Evolutionary conservation across 2,329 filamentous ascomycete species (phyloP).

Genomic region (Aureobasidium sp.): DNA sequence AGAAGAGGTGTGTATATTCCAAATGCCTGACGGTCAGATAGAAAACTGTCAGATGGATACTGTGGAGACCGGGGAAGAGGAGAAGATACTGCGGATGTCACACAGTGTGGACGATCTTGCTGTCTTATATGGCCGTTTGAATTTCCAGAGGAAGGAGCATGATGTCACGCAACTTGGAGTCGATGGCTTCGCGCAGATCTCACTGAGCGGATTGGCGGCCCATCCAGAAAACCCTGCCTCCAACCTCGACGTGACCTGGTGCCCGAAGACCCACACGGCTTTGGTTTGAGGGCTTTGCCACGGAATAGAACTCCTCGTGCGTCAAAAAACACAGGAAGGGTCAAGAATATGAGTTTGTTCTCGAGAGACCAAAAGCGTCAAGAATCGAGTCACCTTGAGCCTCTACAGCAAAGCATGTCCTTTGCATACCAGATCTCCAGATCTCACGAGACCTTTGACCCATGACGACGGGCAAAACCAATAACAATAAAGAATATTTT

Average conservation of each 20-base stretch:
- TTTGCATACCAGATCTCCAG: neutral
- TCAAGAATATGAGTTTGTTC: neutral
- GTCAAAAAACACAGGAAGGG: neutral
- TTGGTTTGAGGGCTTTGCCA: neutral
- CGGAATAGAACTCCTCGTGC: neutral
- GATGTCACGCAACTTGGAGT: neutral
- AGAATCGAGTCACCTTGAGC: too few species aligned
- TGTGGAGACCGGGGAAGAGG: neutral
- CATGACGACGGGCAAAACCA: neutral
- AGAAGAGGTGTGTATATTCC: neutral
- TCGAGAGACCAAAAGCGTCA: too few species aligned
- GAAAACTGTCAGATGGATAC: neutral
- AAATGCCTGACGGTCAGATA: neutral
- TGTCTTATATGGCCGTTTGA: neutral
- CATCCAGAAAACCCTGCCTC: neutral
- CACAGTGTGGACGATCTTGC: neutral
- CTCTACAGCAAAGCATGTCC: neutral
- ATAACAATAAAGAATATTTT: neutral
- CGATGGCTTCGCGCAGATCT: neutral
- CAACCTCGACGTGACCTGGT: neutral
- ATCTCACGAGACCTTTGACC: neutral
- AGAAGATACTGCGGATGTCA: neutral
- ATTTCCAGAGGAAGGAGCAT: neutral
- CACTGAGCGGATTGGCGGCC: neutral
- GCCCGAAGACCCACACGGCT: neutral